phyloP scores from a whole-genome alignment of 1,284 basidiomycete species.

The Austroboletus niveus region DNA sequence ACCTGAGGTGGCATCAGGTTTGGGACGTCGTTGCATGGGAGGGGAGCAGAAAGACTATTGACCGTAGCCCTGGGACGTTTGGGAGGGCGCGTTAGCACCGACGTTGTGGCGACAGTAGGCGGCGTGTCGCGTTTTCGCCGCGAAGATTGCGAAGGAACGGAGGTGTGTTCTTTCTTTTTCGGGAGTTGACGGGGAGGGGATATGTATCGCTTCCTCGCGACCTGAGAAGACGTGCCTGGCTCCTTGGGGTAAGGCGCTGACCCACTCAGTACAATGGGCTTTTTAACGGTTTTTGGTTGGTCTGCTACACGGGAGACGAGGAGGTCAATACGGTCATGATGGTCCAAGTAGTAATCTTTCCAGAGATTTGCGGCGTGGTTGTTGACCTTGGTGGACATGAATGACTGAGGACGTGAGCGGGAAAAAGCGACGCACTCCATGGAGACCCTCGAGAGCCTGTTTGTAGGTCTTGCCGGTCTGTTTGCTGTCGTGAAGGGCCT shows the following conservation, averaged over 20 bases:
- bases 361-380: conserved; percentile 50
- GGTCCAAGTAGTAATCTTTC: conserved; percentile 74
- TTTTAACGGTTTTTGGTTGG: conserved; percentile 45
- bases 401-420: not conserved
- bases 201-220: conserved; percentile 28
- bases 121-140: conserved; percentile 21
- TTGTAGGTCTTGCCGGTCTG: conserved; percentile 38
- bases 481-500: conserved; percentile 38
- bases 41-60: conserved; percentile 54
- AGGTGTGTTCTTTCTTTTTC: conserved; percentile 14
- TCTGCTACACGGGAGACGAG: conserved; percentile 37
- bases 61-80: conserved; percentile 43
- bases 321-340: conserved; percentile 55
- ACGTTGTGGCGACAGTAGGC: conserved; percentile 10
- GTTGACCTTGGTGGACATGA: conserved; percentile 38
- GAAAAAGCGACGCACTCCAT: conserved; percentile 35
- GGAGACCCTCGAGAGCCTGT: conserved; percentile 41
- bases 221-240: conserved; percentile 18
- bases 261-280: conserved; percentile 38
- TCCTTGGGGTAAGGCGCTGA: conserved; percentile 17
- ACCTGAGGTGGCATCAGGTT: conserved; percentile 54
- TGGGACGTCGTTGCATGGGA: conserved; percentile 36
- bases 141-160: conserved; percentile 15
- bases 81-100: conserved; percentile 24
- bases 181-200: conserved; percentile 15